These are phyloP conservation scores for Sporisorium scitamineum DNA, from an alignment of 1,284 basidiomycete species.

Conservation along the genomic window DNA sequence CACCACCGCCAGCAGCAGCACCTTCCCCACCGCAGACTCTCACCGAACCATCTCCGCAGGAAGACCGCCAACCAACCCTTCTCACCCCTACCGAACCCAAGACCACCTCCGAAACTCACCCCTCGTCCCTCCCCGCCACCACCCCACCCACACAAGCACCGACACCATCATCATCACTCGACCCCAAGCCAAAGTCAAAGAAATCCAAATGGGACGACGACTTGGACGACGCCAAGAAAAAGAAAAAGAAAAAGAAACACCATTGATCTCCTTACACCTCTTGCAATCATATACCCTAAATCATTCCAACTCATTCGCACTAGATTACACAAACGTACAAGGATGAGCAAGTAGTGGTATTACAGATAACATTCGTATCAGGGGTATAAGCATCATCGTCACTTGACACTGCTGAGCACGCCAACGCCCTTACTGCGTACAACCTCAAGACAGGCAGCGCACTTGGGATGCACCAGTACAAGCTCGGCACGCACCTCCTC, in stretches of 20 bases:
- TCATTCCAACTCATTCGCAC: background rate
- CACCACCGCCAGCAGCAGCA: background rate
- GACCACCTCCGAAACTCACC: background rate
- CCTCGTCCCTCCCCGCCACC: background rate
- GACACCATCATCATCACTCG: background rate
- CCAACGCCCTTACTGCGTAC: conserved; percentile 37
- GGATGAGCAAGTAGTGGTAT: background rate
- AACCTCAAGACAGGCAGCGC: conserved; percentile 34
- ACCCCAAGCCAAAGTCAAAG: conserved; percentile 2
- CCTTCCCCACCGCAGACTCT: background rate
- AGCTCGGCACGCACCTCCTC: conserved; percentile 35
- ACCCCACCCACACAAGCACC: background rate
- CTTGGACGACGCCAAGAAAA: conserved; percentile 19
- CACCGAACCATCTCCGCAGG: background rate
- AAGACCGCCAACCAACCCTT: background rate
- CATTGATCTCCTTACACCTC: background rate
- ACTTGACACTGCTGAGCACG: conserved; percentile 30
- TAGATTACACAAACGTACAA: background rate
- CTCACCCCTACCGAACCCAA: background rate
- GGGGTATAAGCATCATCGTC: conserved; percentile 1
- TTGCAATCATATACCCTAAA: background rate
- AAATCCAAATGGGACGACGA: conserved; percentile 40
- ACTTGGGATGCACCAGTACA: conserved; percentile 43
- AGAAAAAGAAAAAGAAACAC: conserved; percentile 31
- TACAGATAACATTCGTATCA: background rate